These are phyloP conservation scores for Pythium graminicola DNA, from an alignment of 352 stramenopile species.

Conservation along the genomic window DNA sequence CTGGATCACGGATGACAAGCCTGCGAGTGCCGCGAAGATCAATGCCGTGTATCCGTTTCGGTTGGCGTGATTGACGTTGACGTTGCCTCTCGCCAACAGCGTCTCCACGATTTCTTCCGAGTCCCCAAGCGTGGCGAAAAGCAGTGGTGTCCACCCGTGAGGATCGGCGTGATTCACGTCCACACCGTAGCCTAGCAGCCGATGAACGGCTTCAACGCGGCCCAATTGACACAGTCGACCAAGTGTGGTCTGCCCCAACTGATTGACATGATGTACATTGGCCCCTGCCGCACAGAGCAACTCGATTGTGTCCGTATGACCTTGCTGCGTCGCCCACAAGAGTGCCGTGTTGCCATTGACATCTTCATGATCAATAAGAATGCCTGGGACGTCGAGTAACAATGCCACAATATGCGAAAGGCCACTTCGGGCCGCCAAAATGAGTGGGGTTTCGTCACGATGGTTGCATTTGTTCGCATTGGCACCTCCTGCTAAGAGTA, in stretches of 20 bases:
- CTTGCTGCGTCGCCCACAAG: neutral
- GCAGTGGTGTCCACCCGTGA: neutral
- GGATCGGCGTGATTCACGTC: slow-evolving; percentile 2
- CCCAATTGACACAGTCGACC: too few relatives aligned
- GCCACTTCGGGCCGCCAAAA: neutral
- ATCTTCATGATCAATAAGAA: neutral
- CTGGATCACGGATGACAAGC: neutral
- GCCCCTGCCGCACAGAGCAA: neutral
- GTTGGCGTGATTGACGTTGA: neutral
- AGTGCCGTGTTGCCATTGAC: neutral
- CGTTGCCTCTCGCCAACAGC: neutral
- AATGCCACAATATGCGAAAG: neutral
- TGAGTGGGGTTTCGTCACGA: neutral
- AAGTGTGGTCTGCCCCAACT: neutral
- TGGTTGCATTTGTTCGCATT: neutral
- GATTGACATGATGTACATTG: neutral
- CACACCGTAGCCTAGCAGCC: too few relatives aligned
- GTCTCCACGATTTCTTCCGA: neutral
- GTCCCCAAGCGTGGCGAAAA: neutral
- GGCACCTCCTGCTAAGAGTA: neutral
- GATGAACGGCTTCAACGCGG: too few relatives aligned
- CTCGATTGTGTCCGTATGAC: neutral
- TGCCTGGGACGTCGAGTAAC: neutral
- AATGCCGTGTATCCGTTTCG: neutral
- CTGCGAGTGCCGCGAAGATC: neutral